A percentile compares a stretch with the other conserved stretches of the same genome.
These are phyloP conservation scores for Garcia nutans DNA, from an alignment of 345 rosid species.

Conservation along the genomic window DNA sequence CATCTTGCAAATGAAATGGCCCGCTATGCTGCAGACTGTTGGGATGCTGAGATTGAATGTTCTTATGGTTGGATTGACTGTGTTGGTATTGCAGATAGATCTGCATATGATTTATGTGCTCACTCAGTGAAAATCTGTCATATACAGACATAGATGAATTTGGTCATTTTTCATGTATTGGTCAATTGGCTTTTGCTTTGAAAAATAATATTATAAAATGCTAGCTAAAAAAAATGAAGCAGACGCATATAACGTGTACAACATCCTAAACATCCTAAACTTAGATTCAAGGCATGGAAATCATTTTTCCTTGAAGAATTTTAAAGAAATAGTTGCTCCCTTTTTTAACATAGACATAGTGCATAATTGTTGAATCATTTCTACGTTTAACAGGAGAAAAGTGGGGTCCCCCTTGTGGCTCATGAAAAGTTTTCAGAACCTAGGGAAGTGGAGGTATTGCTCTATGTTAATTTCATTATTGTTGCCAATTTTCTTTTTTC, in stretches of 20 bases:
- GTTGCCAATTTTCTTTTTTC: background rate
- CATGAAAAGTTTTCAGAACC: conserved; percentile 84
- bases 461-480: background rate
- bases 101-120: conserved; percentile 84
- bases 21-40: conserved; percentile 96
- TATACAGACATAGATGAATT: background rate
- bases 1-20: conserved; percentile 99
- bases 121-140: conserved; percentile 56
- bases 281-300: background rate
- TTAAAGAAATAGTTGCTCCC: background rate
- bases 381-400: conserved; percentile 62
- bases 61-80: conserved; percentile 98
- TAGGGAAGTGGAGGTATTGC: conserved; percentile 80
- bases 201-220: background rate
- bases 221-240: background rate
- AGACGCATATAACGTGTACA: background rate
- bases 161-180: background rate
- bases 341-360: background rate
- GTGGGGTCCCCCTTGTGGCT: conserved; percentile 77
- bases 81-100: conserved; percentile 97
- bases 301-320: background rate
- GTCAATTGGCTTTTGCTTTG: background rate
- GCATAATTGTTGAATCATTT: conserved; percentile 6
- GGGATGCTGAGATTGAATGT: conserved; percentile 98
- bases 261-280: too few species aligned